phyloP scores from a whole-genome alignment of 192 early-diverging fungal genomes.

The Mortierella alpina region DNA sequence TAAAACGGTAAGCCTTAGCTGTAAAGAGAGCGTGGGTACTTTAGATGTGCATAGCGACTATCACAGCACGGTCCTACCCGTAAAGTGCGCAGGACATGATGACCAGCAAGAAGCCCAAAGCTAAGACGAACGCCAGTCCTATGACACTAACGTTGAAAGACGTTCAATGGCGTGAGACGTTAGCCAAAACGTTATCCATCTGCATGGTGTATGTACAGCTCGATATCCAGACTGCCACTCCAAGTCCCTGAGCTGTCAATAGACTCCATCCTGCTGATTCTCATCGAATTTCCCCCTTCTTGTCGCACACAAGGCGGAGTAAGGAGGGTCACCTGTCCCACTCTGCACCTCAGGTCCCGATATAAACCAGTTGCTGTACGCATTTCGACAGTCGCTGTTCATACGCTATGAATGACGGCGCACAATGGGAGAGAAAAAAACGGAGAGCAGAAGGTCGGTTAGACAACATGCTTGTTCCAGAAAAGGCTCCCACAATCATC shows the following conservation, averaged over 20 bases:
- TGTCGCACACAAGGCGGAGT: neutral
- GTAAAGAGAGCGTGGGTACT: neutral
- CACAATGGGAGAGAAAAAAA: neutral
- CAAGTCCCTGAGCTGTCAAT: too few species aligned
- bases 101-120: constrained; percentile 90
- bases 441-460: neutral
- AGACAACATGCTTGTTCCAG: neutral
- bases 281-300: neutral
- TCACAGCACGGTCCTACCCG: constrained; percentile 61
- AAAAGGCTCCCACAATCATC: too few species aligned
- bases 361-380: neutral
- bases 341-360: constrained; percentile 16
- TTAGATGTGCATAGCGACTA: neutral
- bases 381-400: neutral
- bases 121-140: constrained; percentile 90
- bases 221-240: too few species aligned
- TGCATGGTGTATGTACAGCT: neutral
- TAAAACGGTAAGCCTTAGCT: neutral
- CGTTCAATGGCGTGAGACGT: too few species aligned
- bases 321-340: neutral
- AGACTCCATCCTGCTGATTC: too few species aligned
- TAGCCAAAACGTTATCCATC: neutral
- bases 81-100: constrained; percentile 96
- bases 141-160: constrained; percentile 68
- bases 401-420: neutral